Conservation (phyloP, 1,284 basidiomycete species). For the Hortiboletus rubellus region DNA sequence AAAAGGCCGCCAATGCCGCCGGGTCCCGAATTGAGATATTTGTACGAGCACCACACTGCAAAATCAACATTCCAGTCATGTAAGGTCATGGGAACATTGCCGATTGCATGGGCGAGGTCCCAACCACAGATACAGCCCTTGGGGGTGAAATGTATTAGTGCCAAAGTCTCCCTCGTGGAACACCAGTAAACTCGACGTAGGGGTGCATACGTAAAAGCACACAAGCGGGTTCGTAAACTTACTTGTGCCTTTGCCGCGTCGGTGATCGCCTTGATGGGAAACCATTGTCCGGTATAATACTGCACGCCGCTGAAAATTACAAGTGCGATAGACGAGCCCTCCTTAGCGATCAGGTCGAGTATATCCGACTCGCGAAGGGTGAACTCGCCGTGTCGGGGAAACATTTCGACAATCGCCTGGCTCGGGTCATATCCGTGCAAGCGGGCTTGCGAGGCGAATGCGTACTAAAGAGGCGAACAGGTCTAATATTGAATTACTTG, state of each 20-base stretch:
- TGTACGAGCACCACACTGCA: conserved; percentile 98
- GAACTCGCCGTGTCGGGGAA: conserved; percentile 81
- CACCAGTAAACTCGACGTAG: background rate
- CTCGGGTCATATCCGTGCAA: conserved; percentile 80
- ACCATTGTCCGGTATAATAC: conserved; percentile 97
- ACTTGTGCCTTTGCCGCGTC: conserved; percentile 82
- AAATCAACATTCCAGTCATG: conserved; percentile 97
- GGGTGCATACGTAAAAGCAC: conserved; percentile 30
- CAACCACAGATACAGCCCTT: conserved; percentile 92
- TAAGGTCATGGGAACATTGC: conserved; percentile 87
- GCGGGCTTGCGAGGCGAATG: conserved; percentile 84
- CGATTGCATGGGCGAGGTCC: conserved; percentile 95
- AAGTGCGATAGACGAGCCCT: conserved; percentile 78
- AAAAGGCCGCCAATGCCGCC: conserved; percentile 95
- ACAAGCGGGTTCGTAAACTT: conserved; percentile 23
- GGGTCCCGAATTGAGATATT: conserved; percentile 96
- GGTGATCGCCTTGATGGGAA: conserved; percentile 85
- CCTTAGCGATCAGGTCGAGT: conserved; percentile 68
- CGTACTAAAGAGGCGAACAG: conserved; percentile 64
- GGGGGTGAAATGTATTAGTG: conserved; percentile 21
- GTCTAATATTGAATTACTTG: conserved; percentile 11
- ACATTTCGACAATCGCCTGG: conserved; percentile 76
- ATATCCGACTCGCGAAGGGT: conserved; percentile 92
- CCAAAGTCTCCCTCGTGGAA: conserved; percentile 8
- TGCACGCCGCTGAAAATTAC: conserved; percentile 92